Base-by-base conservation (phyloP, 2,329 filamentous ascomycete genomes). In the Apiospora hydei region DNA sequence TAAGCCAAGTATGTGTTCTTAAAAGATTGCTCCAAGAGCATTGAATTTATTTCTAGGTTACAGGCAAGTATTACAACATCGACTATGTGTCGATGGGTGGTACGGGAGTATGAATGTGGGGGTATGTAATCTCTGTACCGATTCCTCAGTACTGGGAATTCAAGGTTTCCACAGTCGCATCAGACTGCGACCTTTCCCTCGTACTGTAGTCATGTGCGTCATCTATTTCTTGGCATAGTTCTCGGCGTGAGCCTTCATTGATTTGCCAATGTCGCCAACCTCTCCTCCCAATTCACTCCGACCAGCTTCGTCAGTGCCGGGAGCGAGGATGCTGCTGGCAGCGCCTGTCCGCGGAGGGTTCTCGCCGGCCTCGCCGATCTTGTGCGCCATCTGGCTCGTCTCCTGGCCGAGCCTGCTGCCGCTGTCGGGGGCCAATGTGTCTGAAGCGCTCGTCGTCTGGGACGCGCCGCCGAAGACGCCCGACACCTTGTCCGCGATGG, bases 341-440 rank as follows among this genome's bases (percentile, higher is more conserved):
- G 43, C 30, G 14, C 67, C 67, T 1, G 67, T 68, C 16, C 16
- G 43, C 24, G 67, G 67, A 3, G 8, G 24, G 26, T 49, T 30
- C 43, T 68, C 43, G 7, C n/a, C 67, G 43, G 67, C 67, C 16
- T 44, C 43, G 6, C 67, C 67, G 21, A 49, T 10, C 44, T 46
- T 49, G 34, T 38, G 44, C 10, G 67, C 67, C 43, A 69, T 49
- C 26, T 49, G 44, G 16, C 26, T 21, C 44, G 67, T 69, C 67
- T 69, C 67, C 67, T 69, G 44, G 44, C 67, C 67, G 16, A 69
- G 67, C 44, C 67, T 34, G 67, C 67, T 49, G 16, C 11, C 67
- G 14, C 44, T 38, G 16, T 44, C 67, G 43, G 67, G 67, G 2
- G 67, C 26, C 4, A 69, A 14, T 3, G 67, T 69, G 44, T 69